Percentiles rank a stretch among this genome's conserved stretches.
phyloP scores from a whole-genome alignment of 2,329 filamentous ascomycete genomes.

The Fusarium chaquense region DNA sequence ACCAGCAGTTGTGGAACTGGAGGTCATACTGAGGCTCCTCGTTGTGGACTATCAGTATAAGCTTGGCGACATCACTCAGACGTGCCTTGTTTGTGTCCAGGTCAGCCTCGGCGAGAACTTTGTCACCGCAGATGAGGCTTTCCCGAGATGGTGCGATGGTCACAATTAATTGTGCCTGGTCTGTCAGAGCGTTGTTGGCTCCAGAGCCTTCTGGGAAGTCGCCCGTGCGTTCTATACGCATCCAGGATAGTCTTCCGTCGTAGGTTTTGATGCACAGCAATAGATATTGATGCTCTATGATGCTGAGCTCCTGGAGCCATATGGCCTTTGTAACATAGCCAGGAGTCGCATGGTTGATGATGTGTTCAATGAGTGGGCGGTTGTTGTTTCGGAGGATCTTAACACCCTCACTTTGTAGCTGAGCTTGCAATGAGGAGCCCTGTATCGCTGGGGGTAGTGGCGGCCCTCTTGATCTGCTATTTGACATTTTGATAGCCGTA shows the following conservation, averaged over 20 bases:
- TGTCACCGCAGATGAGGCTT: neutral
- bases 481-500: neutral
- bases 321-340: neutral
- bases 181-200: neutral
- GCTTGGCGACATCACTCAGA: neutral
- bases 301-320: slow-evolving; percentile 1
- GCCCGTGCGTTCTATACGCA: neutral
- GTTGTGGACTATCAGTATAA: neutral
- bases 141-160: neutral
- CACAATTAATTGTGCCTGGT: slow-evolving; percentile 5
- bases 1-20: slow-evolving; percentile 6
- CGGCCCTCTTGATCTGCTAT: slow-evolving; percentile 5
- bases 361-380: neutral
- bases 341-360: neutral
- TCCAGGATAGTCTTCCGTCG: neutral
- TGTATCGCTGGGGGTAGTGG: neutral
- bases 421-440: neutral
- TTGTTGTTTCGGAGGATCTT: neutral
- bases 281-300: neutral
- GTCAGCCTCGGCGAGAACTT: neutral
- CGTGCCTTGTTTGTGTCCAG: neutral
- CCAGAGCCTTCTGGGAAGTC: neutral
- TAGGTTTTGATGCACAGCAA: neutral
- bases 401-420: neutral
- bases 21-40: slow-evolving; percentile 3